Evolutionary conservation across 1,284 basidiomycete species (phyloP).

Genomic region (Tilletia caries): DNA sequence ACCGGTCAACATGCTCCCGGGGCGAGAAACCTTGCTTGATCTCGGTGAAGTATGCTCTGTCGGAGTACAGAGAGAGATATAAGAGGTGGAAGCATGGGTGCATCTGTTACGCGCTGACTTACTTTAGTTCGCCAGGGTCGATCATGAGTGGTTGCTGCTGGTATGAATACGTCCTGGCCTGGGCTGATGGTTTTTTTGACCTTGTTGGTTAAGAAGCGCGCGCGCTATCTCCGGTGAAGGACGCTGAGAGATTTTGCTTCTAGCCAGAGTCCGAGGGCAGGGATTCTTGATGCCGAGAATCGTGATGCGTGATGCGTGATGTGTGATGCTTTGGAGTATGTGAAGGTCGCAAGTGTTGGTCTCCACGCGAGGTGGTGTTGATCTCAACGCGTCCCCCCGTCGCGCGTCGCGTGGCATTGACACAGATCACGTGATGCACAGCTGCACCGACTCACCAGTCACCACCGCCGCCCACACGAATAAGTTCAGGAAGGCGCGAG

Average conservation of each 20-base stretch:
- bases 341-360: not conserved
- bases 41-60: slow-evolving; percentile 5
- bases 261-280: no score
- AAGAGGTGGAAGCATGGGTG: no score
- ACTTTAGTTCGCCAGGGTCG: not conserved
- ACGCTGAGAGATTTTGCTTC: no score
- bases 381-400: no score
- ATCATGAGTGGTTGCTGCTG: not conserved
- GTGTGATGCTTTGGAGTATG: not conserved
- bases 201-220: no score
- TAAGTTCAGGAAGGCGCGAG: not conserved
- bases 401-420: no score
- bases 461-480: not conserved
- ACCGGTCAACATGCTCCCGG: not conserved
- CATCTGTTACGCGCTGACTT: no score
- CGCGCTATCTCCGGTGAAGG: no score
- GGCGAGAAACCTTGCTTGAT: not conserved
- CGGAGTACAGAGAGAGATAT: not conserved
- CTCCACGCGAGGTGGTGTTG: not conserved
- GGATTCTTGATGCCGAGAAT: no score
- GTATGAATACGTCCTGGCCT: no score
- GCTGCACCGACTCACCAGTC: not conserved
- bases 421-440: not conserved
- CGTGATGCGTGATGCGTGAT: not conserved
- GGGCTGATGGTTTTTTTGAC: no score